phyloP scores from a whole-genome alignment of 257 asterid genomes.

The Rubia yunnanensis region DNA sequence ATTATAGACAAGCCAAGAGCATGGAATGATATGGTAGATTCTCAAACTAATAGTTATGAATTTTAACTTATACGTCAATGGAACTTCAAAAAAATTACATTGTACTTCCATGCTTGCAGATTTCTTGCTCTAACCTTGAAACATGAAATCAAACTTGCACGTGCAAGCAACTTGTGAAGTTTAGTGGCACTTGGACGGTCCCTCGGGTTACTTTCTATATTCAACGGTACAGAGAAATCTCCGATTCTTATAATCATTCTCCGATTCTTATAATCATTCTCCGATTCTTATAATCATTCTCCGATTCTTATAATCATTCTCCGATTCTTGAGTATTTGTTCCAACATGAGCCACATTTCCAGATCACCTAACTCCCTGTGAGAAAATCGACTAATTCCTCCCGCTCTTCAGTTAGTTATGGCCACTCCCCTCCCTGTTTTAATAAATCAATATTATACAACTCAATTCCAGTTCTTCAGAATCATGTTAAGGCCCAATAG shows the following conservation, averaged over 20 bases:
- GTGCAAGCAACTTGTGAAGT: conserved; percentile 35
- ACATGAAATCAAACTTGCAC: conserved; percentile 18
- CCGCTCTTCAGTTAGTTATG: conserved; percentile 21
- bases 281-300: too few relatives aligned
- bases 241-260: conserved; percentile 26
- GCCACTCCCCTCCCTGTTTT: conserved; percentile 31
- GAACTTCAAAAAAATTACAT: background rate
- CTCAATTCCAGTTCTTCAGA: background rate
- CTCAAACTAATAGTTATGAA: too few relatives aligned
- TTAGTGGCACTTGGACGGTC: conserved; percentile 64
- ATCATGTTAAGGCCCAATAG: background rate
- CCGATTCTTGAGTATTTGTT: conserved; percentile 16
- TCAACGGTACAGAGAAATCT: conserved; percentile 39
- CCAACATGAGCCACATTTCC: conserved; percentile 2
- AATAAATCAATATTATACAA: background rate
- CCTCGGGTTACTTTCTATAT: conserved; percentile 51
- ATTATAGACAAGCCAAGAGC: too few relatives aligned
- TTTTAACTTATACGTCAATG: background rate
- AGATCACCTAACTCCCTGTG: conserved; percentile 5
- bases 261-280: too few relatives aligned
- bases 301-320: too few relatives aligned
- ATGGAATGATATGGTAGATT: too few relatives aligned
- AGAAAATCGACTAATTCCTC: conserved; percentile 20
- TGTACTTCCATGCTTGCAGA: background rate
- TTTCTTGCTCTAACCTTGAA: conserved; percentile 24